A percentile compares a stretch with the other conserved stretches of the same genome.
phyloP scores from a whole-genome alignment of 2,329 filamentous ascomycete genomes.

The Colletotrichum nymphaeae region DNA sequence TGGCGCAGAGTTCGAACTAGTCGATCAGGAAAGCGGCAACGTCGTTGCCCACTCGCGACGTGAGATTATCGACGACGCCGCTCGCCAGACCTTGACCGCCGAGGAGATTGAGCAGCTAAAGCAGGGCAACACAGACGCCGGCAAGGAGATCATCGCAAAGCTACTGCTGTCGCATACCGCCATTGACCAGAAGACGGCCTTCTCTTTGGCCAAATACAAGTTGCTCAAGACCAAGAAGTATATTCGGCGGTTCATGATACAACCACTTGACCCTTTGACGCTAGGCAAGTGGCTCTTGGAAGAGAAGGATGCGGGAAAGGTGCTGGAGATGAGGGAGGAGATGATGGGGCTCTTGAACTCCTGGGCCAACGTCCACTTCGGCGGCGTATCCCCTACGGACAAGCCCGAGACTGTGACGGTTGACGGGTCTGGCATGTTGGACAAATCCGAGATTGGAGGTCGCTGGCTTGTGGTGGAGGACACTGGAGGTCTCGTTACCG shows the following conservation, averaged over 20 bases:
- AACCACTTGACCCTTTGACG: constrained; percentile 83
- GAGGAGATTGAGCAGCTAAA: constrained; percentile 81
- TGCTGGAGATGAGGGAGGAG: constrained; percentile 49
- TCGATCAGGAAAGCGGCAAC: constrained; percentile 54
- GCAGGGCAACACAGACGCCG: constrained; percentile 80
- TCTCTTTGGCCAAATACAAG: constrained; percentile 95
- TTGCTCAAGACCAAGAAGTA: constrained; percentile 95
- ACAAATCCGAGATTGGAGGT: constrained; percentile 60
- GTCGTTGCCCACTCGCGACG: constrained; percentile 66
- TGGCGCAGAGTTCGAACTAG: constrained; percentile 55
- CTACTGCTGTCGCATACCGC: constrained; percentile 89
- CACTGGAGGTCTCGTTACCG: constrained; percentile 83
- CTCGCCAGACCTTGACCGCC: constrained; percentile 81
- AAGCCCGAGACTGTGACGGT: constrained; percentile 30
- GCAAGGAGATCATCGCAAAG: constrained; percentile 92
- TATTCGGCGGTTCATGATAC: constrained; percentile 84
- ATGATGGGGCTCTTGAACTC: constrained; percentile 76
- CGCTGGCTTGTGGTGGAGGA: constrained; percentile 89
- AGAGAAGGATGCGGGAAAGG: constrained; percentile 49
- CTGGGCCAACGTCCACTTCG: constrained; percentile 90
- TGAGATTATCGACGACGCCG: constrained; percentile 69
- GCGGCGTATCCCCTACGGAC: constrained; percentile 51
- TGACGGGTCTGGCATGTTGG: constrained; percentile 76
- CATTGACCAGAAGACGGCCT: constrained; percentile 93
- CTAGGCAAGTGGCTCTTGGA: constrained; percentile 82